These are phyloP conservation scores for Picocystis salinarum DNA, from an alignment of 139 green algal genomes.

Conservation along the genomic window DNA sequence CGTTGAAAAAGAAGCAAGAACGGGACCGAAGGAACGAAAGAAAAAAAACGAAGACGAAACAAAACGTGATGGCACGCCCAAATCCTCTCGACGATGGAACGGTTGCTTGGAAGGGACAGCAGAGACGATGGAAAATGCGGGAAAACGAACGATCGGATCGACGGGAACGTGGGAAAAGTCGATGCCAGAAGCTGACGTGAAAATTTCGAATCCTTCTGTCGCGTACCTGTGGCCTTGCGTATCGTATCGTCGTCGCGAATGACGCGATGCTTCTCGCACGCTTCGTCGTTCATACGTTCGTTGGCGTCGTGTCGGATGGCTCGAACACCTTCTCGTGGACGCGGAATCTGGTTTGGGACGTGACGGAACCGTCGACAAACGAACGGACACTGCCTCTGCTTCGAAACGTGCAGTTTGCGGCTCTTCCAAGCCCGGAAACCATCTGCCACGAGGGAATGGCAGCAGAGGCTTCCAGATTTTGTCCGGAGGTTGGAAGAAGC, in stretches of 20 bases:
- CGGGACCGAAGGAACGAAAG: too few relatives aligned
- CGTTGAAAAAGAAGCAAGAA: too few relatives aligned
- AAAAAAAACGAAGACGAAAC: constrained; percentile 8
- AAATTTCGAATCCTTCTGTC: too few relatives aligned
- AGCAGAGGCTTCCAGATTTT: constrained; percentile 65
- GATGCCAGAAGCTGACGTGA: too few relatives aligned
- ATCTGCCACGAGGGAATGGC: constrained; percentile 14
- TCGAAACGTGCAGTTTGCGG: constrained; percentile 11
- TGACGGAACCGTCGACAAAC: constrained; percentile 5
- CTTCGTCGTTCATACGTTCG: background rate
- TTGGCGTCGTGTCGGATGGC: background rate
- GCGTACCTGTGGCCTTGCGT: constrained; percentile 12
- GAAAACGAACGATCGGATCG: too few relatives aligned
- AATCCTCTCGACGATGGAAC: too few relatives aligned
- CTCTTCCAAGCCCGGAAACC: constrained; percentile 15
- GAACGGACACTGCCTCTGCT: background rate
- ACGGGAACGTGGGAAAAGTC: too few relatives aligned
- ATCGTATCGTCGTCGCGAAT: constrained; percentile 12
- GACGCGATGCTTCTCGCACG: background rate
- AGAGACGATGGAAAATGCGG: too few relatives aligned
- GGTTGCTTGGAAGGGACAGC: too few relatives aligned
- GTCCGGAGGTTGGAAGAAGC: constrained; percentile 55
- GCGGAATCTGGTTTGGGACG: too few relatives aligned
- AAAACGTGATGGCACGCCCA: constrained; percentile 9
- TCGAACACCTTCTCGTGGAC: background rate